A percentile compares a stretch with the other conserved stretches of the same genome.
phyloP scores from a whole-genome alignment of 2,329 filamentous ascomycete species.

The Clarireedia homoeocarpa region DNA sequence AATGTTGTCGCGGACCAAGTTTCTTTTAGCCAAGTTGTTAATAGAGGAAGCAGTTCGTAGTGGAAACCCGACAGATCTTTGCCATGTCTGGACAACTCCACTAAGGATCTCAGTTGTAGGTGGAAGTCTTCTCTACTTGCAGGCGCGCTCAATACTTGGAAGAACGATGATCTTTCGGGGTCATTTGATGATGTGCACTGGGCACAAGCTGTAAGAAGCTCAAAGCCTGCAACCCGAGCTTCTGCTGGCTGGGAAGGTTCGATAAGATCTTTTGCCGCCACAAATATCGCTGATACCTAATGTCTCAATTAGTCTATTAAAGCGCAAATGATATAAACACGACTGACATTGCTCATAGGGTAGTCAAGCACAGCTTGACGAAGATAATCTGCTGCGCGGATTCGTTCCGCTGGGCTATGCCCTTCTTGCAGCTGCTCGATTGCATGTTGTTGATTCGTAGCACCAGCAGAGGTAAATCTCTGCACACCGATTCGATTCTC shows the following conservation, averaged over 20 bases:
- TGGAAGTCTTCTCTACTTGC: conserved; percentile 56
- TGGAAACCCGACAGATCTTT: conserved; percentile 59
- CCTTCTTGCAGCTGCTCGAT: conserved; percentile 49
- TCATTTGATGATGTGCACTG: conserved; percentile 56
- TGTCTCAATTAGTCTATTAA: background rate
- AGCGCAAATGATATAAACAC: background rate
- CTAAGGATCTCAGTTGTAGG: conserved; percentile 55
- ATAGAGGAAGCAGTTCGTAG: conserved; percentile 55
- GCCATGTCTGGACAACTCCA: conserved; percentile 53
- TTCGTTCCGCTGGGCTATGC: conserved; percentile 41
- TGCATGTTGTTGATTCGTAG: conserved; percentile 44
- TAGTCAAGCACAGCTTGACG: conserved; percentile 50
- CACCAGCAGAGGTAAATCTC: conserved; percentile 35
- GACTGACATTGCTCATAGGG: conserved; percentile 36
- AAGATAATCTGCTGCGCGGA: conserved; percentile 50
- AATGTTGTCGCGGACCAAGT: conserved; percentile 45
- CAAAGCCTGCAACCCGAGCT: conserved; percentile 54
- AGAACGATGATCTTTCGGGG: conserved; percentile 58
- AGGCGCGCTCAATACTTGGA: conserved; percentile 50
- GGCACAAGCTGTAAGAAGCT: conserved; percentile 57
- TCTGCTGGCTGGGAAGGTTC: conserved; percentile 45
- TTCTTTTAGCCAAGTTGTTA: conserved; percentile 52
- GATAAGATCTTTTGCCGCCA: conserved; percentile 58
- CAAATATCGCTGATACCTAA: conserved; percentile 45
- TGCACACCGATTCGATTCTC: conserved; percentile 35